Percentiles rank a stretch among this genome's conserved stretches.
Evolutionary conservation across 176 grass and related monocot species (phyloP).

Genomic region (Neostapfia colusana): DNA sequence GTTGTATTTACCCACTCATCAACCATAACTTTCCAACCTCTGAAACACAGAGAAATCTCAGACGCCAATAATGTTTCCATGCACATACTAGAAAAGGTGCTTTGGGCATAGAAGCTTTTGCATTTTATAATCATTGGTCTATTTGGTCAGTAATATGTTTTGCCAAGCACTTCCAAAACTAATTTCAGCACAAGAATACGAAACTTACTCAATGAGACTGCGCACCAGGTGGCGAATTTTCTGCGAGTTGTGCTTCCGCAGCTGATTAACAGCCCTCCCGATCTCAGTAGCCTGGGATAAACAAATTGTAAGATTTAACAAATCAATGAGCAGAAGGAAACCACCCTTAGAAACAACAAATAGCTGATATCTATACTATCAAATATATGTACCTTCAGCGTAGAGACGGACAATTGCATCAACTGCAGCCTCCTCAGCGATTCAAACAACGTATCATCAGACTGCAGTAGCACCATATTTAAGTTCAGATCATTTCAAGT

Average conservation of each 20-base stretch:
- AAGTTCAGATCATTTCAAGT: slow-evolving; percentile 13
- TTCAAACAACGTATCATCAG: slow-evolving; percentile 68
- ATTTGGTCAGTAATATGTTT: slow-evolving; percentile 5
- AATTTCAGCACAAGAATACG: slow-evolving; percentile 6
- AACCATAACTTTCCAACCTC: slow-evolving; percentile 85
- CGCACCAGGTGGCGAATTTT: slow-evolving; percentile 63
- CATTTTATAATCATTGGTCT: neutral
- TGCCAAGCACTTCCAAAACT: neutral
- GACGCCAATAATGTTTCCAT: slow-evolving; percentile 25
- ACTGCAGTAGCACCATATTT: slow-evolving; percentile 44
- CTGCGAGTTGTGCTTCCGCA: slow-evolving; percentile 76
- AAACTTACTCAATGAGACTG: slow-evolving; percentile 78
- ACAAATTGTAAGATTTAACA: slow-evolving; percentile 15
- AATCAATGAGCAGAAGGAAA: slow-evolving; percentile 21
- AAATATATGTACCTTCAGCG: slow-evolving; percentile 51
- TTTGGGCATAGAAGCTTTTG: neutral
- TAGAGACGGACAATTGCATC: slow-evolving; percentile 81
- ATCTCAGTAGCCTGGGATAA: slow-evolving; percentile 78
- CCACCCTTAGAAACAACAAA: slow-evolving; percentile 1
- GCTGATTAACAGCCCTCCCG: slow-evolving; percentile 68
- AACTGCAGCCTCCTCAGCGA: slow-evolving; percentile 85
- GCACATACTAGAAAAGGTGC: neutral
- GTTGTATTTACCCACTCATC: slow-evolving; percentile 84
- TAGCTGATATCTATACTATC: neutral
- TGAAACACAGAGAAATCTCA: slow-evolving; percentile 43